phyloP scores from a whole-genome alignment of 495 filamentous ascomycete genomes.

The Aspergillus ellipticus region DNA sequence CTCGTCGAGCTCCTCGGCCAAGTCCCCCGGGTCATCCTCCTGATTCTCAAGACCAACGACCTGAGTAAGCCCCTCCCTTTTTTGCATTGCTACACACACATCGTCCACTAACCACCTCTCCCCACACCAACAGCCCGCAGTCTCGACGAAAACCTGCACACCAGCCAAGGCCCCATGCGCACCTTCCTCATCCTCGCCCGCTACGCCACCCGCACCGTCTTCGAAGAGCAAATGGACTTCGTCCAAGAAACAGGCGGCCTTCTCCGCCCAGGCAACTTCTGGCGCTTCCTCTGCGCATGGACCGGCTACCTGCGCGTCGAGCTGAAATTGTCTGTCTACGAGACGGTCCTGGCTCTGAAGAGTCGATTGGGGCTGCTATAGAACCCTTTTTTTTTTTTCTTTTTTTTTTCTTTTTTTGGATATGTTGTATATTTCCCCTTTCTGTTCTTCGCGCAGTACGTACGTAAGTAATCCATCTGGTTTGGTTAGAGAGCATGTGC shows the following conservation, averaged over 20 bases:
- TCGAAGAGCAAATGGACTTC: slow-evolving; percentile 76
- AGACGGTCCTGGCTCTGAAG: slow-evolving; percentile 47
- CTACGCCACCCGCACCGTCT: slow-evolving; percentile 87
- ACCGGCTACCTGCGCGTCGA: slow-evolving; percentile 58
- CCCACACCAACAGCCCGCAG: slow-evolving; percentile 57
- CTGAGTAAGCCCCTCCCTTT: slow-evolving; percentile 55
- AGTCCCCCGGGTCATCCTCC: slow-evolving; percentile 85
- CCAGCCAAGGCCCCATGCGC: slow-evolving; percentile 78
- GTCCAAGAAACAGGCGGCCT: slow-evolving; percentile 57
- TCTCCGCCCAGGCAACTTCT: slow-evolving; percentile 51
- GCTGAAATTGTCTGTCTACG: slow-evolving; percentile 60
- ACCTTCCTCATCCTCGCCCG: slow-evolving; percentile 91
- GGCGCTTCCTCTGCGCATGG: slow-evolving; percentile 54
- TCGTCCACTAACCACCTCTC: not conserved
- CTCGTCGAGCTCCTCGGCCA: slow-evolving; percentile 84
- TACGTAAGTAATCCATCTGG: not conserved
- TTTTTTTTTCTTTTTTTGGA: not conserved
- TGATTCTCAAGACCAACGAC: slow-evolving; percentile 98
- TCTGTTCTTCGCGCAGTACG: not conserved
- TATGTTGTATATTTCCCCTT: not conserved
- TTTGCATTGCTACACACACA: not conserved
- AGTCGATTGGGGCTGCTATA: slow-evolving; percentile 31
- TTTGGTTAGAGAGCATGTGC: not conserved
- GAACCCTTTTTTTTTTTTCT: not conserved
- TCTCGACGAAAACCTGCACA: slow-evolving; percentile 91